Evolutionary conservation across 2,329 filamentous ascomycete genomes (phyloP).

Genomic region (Beauveria asiatica): DNA sequence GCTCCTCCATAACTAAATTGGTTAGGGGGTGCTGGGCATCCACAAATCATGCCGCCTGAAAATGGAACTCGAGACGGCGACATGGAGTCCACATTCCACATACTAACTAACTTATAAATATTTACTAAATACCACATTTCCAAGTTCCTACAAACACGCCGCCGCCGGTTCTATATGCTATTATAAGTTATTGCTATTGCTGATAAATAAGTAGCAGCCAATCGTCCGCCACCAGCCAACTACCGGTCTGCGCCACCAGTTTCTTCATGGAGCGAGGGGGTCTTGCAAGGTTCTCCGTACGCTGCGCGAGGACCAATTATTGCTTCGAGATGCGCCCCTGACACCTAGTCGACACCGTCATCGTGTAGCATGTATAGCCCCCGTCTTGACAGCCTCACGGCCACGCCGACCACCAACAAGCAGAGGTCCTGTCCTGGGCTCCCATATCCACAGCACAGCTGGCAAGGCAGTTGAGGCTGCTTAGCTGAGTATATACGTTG

Average conservation of each 20-base stretch:
- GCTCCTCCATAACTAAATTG: no score
- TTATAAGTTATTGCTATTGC: no score
- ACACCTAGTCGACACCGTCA: neutral
- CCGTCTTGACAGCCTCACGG: neutral
- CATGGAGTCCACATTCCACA: no score
- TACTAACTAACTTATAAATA: no score
- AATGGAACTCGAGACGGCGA: no score
- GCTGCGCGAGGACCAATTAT: neutral
- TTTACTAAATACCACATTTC: neutral
- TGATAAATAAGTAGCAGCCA: neutral
- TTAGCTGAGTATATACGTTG: neutral
- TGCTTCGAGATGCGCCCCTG: neutral
- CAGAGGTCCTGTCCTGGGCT: neutral
- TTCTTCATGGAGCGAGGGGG: neutral
- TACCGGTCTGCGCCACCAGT: neutral
- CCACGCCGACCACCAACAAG: neutral
- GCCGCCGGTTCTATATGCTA: neutral
- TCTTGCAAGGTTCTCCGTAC: neutral
- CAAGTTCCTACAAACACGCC: neutral
- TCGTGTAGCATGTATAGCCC: neutral
- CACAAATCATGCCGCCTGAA: no score
- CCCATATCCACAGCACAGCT: neutral
- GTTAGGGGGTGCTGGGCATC: no score
- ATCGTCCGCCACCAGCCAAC: neutral
- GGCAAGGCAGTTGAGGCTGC: neutral